A percentile compares a stretch with the other conserved stretches of the same genome.
Conservation (phyloP, 2,329 filamentous ascomycete species). For the Hypoxylon sp. region DNA sequence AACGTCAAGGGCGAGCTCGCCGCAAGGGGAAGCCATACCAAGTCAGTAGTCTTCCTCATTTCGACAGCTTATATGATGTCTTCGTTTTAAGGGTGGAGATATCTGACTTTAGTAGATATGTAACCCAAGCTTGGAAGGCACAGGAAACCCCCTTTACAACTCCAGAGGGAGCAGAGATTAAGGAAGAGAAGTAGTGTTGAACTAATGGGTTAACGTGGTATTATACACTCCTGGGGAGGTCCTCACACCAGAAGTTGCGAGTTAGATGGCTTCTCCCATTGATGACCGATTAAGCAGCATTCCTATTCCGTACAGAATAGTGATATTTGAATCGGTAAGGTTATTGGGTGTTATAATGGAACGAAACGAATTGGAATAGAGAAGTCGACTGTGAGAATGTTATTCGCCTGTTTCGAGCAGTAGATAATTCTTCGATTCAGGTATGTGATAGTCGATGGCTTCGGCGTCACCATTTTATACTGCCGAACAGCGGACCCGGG, state of each 20-base stretch:
- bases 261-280: no score
- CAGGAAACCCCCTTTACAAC: conserved; percentile 43
- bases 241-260: no score
- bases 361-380: neutral
- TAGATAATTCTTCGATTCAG: neutral
- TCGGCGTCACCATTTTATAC: conserved; percentile 6
- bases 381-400: neutral
- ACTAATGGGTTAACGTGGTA: neutral
- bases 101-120: conserved; percentile 54
- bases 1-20: conserved; percentile 70
- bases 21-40: conserved; percentile 74
- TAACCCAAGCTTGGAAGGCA: conserved; percentile 50
- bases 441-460: neutral
- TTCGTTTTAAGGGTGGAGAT: neutral
- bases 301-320: no score
- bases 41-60: conserved; percentile 57
- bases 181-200: conserved; percentile 23
- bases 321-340: no score
- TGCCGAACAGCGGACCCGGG: conserved; percentile 35
- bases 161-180: conserved; percentile 43
- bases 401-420: neutral
- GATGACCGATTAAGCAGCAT: no score
- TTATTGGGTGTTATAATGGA: no score
- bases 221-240: neutral
- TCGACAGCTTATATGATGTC: conserved; percentile 15